Conservation (phyloP, 768 basidiomycete species). For the Leccinum subgranulosum region DNA sequence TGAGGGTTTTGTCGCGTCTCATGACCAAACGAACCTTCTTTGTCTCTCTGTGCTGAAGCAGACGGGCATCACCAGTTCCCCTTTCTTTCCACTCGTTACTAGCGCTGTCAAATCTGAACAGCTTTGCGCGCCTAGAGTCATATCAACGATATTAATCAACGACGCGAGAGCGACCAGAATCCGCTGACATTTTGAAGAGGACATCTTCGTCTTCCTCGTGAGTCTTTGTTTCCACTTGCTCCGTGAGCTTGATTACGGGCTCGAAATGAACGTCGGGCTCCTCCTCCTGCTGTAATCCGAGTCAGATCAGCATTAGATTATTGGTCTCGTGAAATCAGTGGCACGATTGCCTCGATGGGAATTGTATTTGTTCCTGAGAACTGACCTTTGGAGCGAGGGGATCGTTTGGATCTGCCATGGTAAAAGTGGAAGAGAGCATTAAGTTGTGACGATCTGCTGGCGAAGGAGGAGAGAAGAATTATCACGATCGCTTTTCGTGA, state of each 20-base stretch:
- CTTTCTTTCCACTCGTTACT: constrained; percentile 96
- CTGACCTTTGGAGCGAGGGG: constrained; percentile 71
- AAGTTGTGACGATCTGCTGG: constrained; percentile 3
- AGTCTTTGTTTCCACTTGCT: constrained; percentile 94
- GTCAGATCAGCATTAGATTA: constrained; percentile 26
- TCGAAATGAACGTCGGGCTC: constrained; percentile 90
- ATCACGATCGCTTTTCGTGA: constrained; percentile 23
- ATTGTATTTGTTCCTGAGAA: constrained; percentile 13
- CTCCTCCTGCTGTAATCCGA: constrained; percentile 48
- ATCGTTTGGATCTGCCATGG: constrained; percentile 59
- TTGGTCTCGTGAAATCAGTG: constrained; percentile 25
- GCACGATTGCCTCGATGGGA: constrained; percentile 27
- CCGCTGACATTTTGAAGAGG: constrained; percentile 90
- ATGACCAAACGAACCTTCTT: constrained; percentile 96
- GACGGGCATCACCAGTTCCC: constrained; percentile 92
- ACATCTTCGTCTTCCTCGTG: constrained; percentile 91
- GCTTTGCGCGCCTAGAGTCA: constrained; percentile 83
- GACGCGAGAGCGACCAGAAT: neutral
- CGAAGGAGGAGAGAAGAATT: constrained; percentile 18
- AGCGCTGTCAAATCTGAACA: constrained; percentile 86
- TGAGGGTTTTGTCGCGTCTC: constrained; percentile 99
- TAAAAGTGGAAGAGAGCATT: constrained; percentile 18
- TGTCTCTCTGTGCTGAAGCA: constrained; percentile 84
- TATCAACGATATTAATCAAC: constrained; percentile 7
- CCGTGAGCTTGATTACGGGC: constrained; percentile 94